These are phyloP conservation scores for Coemansia erecta DNA, from an alignment of 192 early-diverging fungal species.

Conservation along the genomic window DNA sequence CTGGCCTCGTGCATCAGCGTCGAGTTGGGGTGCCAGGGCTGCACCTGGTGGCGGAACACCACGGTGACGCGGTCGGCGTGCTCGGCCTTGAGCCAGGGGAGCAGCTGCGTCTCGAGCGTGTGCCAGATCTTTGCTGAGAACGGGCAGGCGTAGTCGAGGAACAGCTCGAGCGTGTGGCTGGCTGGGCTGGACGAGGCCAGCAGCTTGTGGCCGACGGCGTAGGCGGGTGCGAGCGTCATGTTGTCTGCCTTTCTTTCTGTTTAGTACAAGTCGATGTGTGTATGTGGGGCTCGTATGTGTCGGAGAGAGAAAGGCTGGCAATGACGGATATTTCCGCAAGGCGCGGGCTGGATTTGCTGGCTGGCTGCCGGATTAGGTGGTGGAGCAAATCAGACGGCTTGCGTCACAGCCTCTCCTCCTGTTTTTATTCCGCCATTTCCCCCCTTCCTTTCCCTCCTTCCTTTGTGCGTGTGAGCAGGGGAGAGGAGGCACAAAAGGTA, in stretches of 20 bases:
- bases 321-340: too few species aligned
- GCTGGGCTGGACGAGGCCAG: neutral
- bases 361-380: too few species aligned
- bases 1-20: constrained; percentile 75
- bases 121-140: constrained; percentile 66
- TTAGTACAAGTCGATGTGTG: too few species aligned
- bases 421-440: too few species aligned
- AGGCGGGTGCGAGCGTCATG: constrained; percentile 26
- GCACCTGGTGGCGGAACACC: constrained; percentile 79
- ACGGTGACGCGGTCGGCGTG: constrained; percentile 57
- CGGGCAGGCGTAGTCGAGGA: constrained; percentile 57
- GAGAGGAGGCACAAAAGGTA: too few species aligned
- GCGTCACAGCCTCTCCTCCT: too few species aligned
- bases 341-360: too few species aligned
- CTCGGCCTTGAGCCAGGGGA: constrained; percentile 52
- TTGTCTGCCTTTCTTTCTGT: too few species aligned
- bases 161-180: constrained; percentile 44
- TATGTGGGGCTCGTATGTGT: neutral
- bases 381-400: too few species aligned
- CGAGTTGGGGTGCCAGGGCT: constrained; percentile 79
- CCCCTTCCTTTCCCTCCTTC: too few species aligned
- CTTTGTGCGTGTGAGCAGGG: too few species aligned
- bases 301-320: too few species aligned
- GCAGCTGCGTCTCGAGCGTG: constrained; percentile 52
- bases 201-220: constrained; percentile 31